Percentiles rank a stretch among this genome's conserved stretches.
Evolutionary conservation across 2,329 filamentous ascomycete genomes (phyloP).

Genomic region (Xylariomycetidae sp.): DNA sequence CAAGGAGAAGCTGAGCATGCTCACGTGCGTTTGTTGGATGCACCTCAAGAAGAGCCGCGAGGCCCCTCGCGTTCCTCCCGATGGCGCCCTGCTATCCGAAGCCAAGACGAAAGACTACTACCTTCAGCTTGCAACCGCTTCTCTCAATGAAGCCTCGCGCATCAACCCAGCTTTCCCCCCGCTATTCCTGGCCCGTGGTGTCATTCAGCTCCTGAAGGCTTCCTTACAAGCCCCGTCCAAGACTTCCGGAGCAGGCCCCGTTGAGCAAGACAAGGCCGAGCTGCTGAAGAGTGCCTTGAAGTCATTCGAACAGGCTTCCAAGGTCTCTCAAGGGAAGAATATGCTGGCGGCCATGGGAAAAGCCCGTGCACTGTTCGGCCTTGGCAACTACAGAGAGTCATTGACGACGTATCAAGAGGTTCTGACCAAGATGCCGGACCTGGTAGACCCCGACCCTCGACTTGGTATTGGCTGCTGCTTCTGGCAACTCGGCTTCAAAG

Average conservation of each 20-base stretch:
- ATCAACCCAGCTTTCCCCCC: slow-evolving; percentile 91
- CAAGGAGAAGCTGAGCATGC: slow-evolving; percentile 78
- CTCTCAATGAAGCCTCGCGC: slow-evolving; percentile 89
- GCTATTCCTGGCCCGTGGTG: slow-evolving; percentile 83
- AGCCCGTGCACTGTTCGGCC: slow-evolving; percentile 77
- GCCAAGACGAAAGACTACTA: slow-evolving; percentile 90
- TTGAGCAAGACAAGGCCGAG: slow-evolving; percentile 70
- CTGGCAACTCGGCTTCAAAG: slow-evolving; percentile 93
- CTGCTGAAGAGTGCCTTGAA: slow-evolving; percentile 80
- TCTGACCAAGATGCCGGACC: slow-evolving; percentile 74
- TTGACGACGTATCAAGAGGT: slow-evolving; percentile 82
- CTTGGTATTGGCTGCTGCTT: slow-evolving; percentile 96
- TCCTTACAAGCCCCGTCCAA: slow-evolving; percentile 76
- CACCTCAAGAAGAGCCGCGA: slow-evolving; percentile 84
- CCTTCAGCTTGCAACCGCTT: slow-evolving; percentile 81
- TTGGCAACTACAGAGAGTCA: slow-evolving; percentile 80
- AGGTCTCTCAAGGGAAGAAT: slow-evolving; percentile 78
- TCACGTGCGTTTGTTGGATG: slow-evolving; percentile 84
- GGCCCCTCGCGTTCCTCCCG: slow-evolving; percentile 57
- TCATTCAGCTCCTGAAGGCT: slow-evolving; percentile 79
- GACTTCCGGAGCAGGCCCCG: slow-evolving; percentile 50
- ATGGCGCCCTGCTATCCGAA: slow-evolving; percentile 60
- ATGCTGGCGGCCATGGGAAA: slow-evolving; percentile 90
- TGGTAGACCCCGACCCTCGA: slow-evolving; percentile 88
- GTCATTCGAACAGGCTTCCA: slow-evolving; percentile 89